phyloP scores from a whole-genome alignment of 495 filamentous ascomycete species.

The Penicillium nucicola region DNA sequence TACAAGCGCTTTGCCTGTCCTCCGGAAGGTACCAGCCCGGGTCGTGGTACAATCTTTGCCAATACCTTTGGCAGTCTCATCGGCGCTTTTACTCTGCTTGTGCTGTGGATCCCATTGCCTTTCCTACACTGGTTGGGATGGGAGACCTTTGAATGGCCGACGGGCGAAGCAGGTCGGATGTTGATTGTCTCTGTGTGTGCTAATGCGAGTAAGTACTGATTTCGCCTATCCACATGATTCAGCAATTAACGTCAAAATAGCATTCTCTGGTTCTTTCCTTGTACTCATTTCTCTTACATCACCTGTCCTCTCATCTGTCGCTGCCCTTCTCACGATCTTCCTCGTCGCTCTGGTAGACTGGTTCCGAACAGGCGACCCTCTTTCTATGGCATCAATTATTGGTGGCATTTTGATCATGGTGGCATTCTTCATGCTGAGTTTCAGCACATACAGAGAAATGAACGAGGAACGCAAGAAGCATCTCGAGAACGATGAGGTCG shows the following conservation, averaged over 20 bases:
- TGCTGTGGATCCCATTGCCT: constrained; percentile 91
- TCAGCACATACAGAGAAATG: constrained; percentile 91
- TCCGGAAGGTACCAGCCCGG: constrained; percentile 78
- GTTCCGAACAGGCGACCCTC: constrained; percentile 69
- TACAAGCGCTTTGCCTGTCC: constrained; percentile 93
- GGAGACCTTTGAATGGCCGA: constrained; percentile 80
- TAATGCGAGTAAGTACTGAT: constrained; percentile 66
- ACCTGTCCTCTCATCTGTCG: constrained; percentile 87
- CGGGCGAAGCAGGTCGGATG: constrained; percentile 71
- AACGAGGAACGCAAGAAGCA: constrained; percentile 70
- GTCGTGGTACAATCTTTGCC: constrained; percentile 85
- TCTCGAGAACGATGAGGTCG: constrained; percentile 37
- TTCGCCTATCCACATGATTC: not conserved
- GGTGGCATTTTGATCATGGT: constrained; percentile 85
- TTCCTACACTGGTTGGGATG: constrained; percentile 72
- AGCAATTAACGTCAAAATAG: constrained; percentile 26
- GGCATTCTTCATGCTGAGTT: constrained; percentile 82
- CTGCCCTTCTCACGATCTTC: constrained; percentile 92
- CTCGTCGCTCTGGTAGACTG: constrained; percentile 91
- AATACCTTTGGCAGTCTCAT: constrained; percentile 87
- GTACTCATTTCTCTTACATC: constrained; percentile 89
- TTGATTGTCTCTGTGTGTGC: constrained; percentile 75
- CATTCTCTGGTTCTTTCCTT: constrained; percentile 90
- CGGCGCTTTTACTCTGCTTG: constrained; percentile 74
- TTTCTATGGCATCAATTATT: constrained; percentile 68